A percentile compares a stretch with the other conserved stretches of the same genome.
Conservation (phyloP, 768 basidiomycete genomes). For the Peribolospora kevripleyi region DNA sequence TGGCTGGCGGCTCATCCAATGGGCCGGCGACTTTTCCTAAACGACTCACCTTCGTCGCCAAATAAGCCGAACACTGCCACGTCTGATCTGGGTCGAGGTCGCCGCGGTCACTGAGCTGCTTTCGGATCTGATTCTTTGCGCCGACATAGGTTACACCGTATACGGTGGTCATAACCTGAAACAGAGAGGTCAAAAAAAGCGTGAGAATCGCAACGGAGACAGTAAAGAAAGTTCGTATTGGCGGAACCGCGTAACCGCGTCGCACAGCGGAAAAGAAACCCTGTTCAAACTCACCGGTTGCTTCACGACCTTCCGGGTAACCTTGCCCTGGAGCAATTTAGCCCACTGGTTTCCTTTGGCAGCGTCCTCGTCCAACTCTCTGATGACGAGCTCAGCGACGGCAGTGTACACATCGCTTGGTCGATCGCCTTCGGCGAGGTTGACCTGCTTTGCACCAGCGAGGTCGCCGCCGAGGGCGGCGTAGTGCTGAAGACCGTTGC, state of each 20-base stretch:
- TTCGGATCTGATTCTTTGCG: slow-evolving; percentile 82
- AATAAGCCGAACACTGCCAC: slow-evolving; percentile 49
- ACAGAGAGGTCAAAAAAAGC: not conserved
- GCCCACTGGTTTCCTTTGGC: slow-evolving; percentile 27
- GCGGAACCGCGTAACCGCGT: not conserved
- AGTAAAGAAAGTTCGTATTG: not conserved
- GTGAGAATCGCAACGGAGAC: not conserved
- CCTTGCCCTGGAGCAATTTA: slow-evolving; percentile 40
- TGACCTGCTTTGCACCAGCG: slow-evolving; percentile 73
- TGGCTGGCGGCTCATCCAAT: too few relatives aligned
- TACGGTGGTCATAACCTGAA: slow-evolving; percentile 88
- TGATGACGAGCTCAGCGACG: slow-evolving; percentile 65
- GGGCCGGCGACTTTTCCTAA: not conserved
- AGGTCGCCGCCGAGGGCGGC: slow-evolving; percentile 87
- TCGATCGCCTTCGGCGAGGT: slow-evolving; percentile 44
- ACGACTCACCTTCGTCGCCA: slow-evolving; percentile 42
- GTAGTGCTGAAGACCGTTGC: slow-evolving; percentile 95
- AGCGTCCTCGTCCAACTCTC: slow-evolving; percentile 17
- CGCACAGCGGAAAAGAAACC: not conserved
- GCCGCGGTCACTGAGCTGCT: slow-evolving; percentile 50
- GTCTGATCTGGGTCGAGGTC: slow-evolving; percentile 48
- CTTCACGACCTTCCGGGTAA: slow-evolving; percentile 85
- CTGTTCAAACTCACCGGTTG: slow-evolving; percentile 43
- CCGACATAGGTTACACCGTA: slow-evolving; percentile 94
- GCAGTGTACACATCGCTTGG: slow-evolving; percentile 90